Evolutionary conservation across 1,139 yeast genomes (phyloP).

Genomic region (Eremothecium sinecaudum): DNA sequence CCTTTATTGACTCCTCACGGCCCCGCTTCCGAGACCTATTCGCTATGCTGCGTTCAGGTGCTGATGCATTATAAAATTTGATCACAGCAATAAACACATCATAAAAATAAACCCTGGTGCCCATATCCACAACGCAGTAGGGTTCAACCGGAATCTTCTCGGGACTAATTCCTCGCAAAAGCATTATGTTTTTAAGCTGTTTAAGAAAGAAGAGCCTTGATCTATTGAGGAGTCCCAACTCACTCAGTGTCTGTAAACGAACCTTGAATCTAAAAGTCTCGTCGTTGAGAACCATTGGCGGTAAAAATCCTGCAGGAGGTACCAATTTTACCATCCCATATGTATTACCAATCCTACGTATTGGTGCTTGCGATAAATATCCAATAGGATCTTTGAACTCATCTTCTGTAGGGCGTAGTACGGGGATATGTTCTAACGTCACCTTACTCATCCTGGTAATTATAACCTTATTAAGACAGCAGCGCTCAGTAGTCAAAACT

Average conservation of each 20-base stretch:
- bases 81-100: constrained; percentile 45
- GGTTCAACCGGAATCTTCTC: constrained; percentile 9
- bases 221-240: constrained; percentile 53
- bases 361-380: constrained; percentile 45
- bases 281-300: constrained; percentile 44
- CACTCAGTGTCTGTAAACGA: constrained; percentile 53
- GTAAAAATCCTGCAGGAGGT: constrained; percentile 53
- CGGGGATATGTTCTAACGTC: constrained; percentile 39
- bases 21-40: constrained; percentile 7
- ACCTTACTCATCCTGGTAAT: constrained; percentile 3
- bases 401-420: constrained; percentile 42
- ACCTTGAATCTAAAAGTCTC: constrained; percentile 51
- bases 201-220: constrained; percentile 52
- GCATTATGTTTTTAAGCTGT: constrained; percentile 48
- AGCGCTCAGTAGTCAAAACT: no score
- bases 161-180: constrained; percentile 29
- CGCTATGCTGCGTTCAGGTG: constrained; percentile 1
- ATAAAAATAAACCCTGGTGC: constrained; percentile 37
- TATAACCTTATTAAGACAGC: no score
- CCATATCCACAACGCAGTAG: constrained; percentile 5
- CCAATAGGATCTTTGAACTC: constrained; percentile 56
- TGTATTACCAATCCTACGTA: constrained; percentile 43
- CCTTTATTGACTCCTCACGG: constrained; percentile 5
- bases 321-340: constrained; percentile 59
- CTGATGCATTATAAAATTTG: constrained; percentile 12